Evolutionary conservation across 257 asterid species (phyloP), one percentile per base, ranked within the genome.

Genomic region (Petrea volubilis): DNA sequence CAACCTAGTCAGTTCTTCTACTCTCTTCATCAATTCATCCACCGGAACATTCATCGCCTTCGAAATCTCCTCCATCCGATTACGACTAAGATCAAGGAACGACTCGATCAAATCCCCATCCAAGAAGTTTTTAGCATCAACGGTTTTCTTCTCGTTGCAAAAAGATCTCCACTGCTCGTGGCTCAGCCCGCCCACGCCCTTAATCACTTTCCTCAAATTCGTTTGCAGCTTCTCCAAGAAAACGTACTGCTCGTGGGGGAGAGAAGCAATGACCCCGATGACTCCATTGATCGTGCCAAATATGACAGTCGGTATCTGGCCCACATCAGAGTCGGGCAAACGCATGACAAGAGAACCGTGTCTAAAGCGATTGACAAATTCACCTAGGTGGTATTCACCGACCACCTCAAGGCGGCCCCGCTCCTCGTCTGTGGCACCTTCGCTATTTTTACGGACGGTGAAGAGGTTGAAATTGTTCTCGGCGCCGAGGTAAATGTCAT

Each of bases 161-260:
- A 95, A 95, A 7, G 99, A 95, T 74, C 99, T 83, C 99, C 99
- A 95, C 28, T 95, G 97, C 74, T 95, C 99, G 12, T 95, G 99
- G 79, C 96, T 81, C 68, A 95, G 84, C 8, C 98, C 99, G 5
- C 99, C 99, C 8, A 95, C 98, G 2, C 99, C 99, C 84, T 87
- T 92, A 34, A 95, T 92, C 88, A 92, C 99, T 76, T 81, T 90
- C 82, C 99, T 80, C 63, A 95, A 71, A 71, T 80, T 86, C 2
- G 64, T 36, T 70, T 95, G 99, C 80, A 95, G 85, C 75, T 78
- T 90, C 80, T 90, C 96, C 73, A 90, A 36, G 78, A 90, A 87
- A 7, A 72, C 64, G 41, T 80, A 90, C 75, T 85, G 95, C n/a
- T 90, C 95, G 11, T 74, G 74, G 5, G 96, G 95, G 60, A 90